A percentile compares a stretch with the other conserved stretches of the same genome.
These are phyloP conservation scores for Solanum peruvianum DNA, from an alignment of 257 asterid species.

Conservation along the genomic window DNA sequence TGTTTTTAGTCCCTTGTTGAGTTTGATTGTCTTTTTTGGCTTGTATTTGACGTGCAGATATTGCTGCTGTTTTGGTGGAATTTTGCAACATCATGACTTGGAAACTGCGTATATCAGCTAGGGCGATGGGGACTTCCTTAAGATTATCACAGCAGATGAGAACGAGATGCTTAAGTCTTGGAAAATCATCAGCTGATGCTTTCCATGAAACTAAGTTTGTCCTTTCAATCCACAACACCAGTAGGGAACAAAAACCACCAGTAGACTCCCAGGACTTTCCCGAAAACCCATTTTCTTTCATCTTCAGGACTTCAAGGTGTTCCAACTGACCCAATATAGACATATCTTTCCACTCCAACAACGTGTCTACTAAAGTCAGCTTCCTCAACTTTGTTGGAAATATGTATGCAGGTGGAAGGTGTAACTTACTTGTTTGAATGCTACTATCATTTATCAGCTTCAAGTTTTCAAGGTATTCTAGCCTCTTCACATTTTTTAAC, in stretches of 20 bases:
- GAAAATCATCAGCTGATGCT: constrained; percentile 19
- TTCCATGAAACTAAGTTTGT: constrained; percentile 19
- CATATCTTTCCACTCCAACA: constrained; percentile 25
- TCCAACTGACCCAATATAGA: constrained; percentile 13
- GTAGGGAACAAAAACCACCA: constrained; percentile 13
- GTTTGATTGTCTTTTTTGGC: neutral
- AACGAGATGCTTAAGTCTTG: constrained; percentile 8
- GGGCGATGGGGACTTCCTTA: constrained; percentile 11
- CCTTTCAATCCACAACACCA: constrained; percentile 18
- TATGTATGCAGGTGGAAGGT: constrained; percentile 4
- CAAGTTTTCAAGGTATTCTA: constrained; percentile 15
- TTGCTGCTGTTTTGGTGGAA: constrained; percentile 1
- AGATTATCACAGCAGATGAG: constrained; percentile 20
- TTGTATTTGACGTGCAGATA: constrained; percentile 15
- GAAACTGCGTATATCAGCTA: constrained; percentile 18
- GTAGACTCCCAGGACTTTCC: constrained; percentile 18
- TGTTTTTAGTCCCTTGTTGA: neutral
- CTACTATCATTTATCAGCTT: constrained; percentile 14
- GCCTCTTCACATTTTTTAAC: constrained; percentile 4
- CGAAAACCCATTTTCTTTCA: constrained; percentile 7
- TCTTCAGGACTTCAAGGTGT: constrained; percentile 16
- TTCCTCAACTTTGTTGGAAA: constrained; percentile 6
- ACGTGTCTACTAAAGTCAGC: constrained; percentile 6
- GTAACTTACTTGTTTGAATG: neutral
- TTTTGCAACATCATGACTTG: constrained; percentile 9